Evolutionary conservation across 345 rosid genomes (phyloP), one percentile per base, ranked within the genome.

Genomic region (Euphorbia peplus): DNA sequence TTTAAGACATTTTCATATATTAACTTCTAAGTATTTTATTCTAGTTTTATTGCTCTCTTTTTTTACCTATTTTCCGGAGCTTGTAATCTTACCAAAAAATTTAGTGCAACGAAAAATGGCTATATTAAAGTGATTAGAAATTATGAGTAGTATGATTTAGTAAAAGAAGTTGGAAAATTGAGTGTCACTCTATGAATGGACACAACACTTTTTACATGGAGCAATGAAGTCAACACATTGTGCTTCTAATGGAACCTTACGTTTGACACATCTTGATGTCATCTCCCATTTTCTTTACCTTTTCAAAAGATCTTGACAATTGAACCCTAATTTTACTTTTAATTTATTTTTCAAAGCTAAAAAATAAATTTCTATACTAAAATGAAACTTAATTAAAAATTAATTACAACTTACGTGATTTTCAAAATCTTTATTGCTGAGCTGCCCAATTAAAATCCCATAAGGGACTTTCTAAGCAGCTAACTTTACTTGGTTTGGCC

Each of bases 401-500:
- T 2, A 56, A 56, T 26, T 2, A 4, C 8, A 52, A 52, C 16
- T 42, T 32, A 28, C 52, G 57, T 64, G 55, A 29, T 64, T 48
- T 48, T 47, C 28, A n/a, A 64, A 47, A 48, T 64, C 42, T 48
- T 64, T 24, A 2, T 32, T 67, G 37, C 22, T 47, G 65, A 69
- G 56, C 30, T 58, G 46, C 57, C 64, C 64, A 28, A 68, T 68
- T 16, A 61, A n/a, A 61, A 51, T 35, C 18, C 25, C 57, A 8
- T 0, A n/a, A 3, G 52, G 61, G 73, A 41, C 60, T 59, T 19
- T 32, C 28, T 19, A 42, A 48, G 67, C 67, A 61, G 52, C 73
- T 39, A 47, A 8, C 37, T 58, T 56, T 24, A 29, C n/a, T 44
- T 37, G 32, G 3, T 39, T 26, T 47, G 53, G 66, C 41, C 52